Percentiles rank a stretch among this genome's conserved stretches.
Conservation (phyloP, 202 grass and related monocot genomes). For the Schoenoplectus tabernaemontani region DNA sequence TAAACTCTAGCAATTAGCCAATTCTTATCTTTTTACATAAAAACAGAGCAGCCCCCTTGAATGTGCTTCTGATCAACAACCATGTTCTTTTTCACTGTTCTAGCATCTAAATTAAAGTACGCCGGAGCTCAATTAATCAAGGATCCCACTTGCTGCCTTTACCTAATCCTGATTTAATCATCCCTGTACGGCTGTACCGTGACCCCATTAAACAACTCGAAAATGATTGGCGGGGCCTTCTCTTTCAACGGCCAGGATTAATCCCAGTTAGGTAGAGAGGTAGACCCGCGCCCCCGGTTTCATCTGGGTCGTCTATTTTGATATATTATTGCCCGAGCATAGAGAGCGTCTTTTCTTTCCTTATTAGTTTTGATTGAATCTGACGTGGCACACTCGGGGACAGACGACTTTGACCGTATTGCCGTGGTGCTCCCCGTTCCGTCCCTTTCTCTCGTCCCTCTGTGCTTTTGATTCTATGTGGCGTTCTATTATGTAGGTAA, state of each 20-base stretch:
- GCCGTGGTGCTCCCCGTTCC: neutral
- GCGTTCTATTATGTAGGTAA: too few relatives aligned
- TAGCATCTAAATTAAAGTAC: constrained; percentile 7
- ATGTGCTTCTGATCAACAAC: neutral
- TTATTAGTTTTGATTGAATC: constrained; percentile 18
- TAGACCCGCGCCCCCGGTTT: neutral
- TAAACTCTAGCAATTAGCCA: too few relatives aligned
- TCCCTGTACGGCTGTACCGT: neutral
- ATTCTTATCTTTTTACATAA: too few relatives aligned
- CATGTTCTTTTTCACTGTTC: neutral
- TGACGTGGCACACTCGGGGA: neutral
- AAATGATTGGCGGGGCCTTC: neutral
- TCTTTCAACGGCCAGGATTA: neutral
- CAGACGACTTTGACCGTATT: constrained; percentile 22
- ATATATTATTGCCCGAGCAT: constrained; percentile 12
- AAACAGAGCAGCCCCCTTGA: neutral
- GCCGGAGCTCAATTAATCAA: constrained; percentile 13
- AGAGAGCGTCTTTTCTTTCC: neutral
- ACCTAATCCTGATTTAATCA: constrained; percentile 2
- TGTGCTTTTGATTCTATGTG: neutral
- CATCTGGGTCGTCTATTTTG: neutral
- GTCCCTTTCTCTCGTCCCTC: constrained; percentile 12
- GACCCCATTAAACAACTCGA: constrained; percentile 13
- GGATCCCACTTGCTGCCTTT: neutral
- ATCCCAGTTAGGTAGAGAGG: neutral